Evolutionary conservation across 352 stramenopile genomes (phyloP).

Genomic region (Aphanomyces euteiches): DNA sequence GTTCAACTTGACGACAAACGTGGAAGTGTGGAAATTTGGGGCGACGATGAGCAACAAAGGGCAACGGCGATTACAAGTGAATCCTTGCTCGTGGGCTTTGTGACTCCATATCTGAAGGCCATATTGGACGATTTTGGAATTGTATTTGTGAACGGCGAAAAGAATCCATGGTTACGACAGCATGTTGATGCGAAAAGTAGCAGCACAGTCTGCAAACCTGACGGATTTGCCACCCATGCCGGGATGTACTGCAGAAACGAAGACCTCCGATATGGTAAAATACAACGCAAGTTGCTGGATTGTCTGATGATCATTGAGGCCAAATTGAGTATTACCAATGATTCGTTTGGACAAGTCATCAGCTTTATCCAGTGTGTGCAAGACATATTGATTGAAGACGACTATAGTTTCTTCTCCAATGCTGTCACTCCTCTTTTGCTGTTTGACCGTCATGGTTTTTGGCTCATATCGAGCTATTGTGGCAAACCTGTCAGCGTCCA

Average conservation of each 20-base stretch:
- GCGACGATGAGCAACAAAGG: background rate
- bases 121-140: background rate
- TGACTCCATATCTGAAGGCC: background rate
- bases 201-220: background rate
- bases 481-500: background rate
- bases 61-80: background rate
- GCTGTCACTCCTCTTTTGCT: background rate
- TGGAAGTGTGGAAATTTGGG: background rate
- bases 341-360: conserved; percentile 6
- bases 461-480: conserved; percentile 2
- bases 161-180: background rate
- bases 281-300: background rate
- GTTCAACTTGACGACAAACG: background rate
- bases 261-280: background rate
- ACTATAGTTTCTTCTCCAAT: background rate
- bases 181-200: conserved; percentile 2
- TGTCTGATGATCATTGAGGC: background rate
- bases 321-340: conserved; percentile 3
- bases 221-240: conserved; percentile 1
- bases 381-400: background rate
- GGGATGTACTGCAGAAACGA: background rate
- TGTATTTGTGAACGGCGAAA: background rate
- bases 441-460: background rate
- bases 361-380: background rate
- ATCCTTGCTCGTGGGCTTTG: background rate